A percentile compares a stretch with the other conserved stretches of the same genome.
These are phyloP conservation scores for Pyricularia sp. DNA, from an alignment of 2,329 filamentous ascomycete species.

Conservation along the genomic window DNA sequence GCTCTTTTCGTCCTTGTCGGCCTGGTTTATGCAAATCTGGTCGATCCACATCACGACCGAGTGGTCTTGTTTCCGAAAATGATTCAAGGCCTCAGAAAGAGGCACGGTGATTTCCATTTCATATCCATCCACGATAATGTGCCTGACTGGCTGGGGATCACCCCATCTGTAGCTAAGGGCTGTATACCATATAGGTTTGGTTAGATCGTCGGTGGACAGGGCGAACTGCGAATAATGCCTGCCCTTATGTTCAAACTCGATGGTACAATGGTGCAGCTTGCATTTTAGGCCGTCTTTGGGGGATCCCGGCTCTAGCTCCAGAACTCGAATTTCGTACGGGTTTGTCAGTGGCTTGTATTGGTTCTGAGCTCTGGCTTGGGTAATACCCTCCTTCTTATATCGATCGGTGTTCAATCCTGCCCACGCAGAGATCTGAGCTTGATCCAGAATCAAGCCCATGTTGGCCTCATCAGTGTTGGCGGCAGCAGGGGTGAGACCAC, in stretches of 20 bases:
- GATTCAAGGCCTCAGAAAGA: background rate
- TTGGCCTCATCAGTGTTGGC: background rate
- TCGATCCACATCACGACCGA: slow-evolving; percentile 5
- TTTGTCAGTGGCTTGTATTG: background rate
- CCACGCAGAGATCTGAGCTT: background rate
- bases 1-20: slow-evolving; percentile 5
- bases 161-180: background rate
- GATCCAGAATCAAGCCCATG: background rate
- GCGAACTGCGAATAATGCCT: background rate
- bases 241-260: background rate
- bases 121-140: background rate
- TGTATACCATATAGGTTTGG: background rate
- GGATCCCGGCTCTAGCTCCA: background rate
- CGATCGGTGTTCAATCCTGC: background rate
- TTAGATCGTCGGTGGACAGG: background rate
- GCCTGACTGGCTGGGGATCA: background rate
- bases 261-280: background rate
- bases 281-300: background rate
- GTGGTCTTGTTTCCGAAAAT: background rate
- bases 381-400: background rate
- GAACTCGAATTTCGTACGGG: background rate
- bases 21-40: slow-evolving; percentile 9
- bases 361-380: background rate
- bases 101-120: background rate
- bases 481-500: background rate